Evolutionary conservation across 2,329 filamentous ascomycete species (phyloP), one percentile per base, ranked within the genome.

Genomic region (Fusarium lyarnte): DNA sequence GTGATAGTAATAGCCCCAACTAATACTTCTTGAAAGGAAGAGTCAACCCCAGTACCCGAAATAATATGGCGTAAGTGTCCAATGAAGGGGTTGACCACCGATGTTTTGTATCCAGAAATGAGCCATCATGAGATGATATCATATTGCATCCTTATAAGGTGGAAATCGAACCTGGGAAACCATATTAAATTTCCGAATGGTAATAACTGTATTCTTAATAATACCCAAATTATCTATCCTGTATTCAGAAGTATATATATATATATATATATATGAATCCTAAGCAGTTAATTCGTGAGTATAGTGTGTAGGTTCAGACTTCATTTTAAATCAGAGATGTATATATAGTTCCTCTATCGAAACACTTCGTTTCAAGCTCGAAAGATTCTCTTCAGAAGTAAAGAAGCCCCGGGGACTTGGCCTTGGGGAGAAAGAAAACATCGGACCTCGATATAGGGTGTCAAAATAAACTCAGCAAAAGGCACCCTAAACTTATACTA

Each of bases 331-430:
- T 21, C 33, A 52, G 23, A 52, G 31, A 36, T 8, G 31, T 5
- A 25, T 27, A 27, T 12, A 16, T n/a, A n/a, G 41, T 33, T 38
- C 38, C 33, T 54, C 36, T 33, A 23, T 39, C 33, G 31, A 42
- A 33, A 52, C 23, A 35, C 23, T 53, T 59, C 49, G 60, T 73
- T 70, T 70, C 55, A 43, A 66, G 36, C 31, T 41, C 43, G 25
- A 21, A 52, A 42, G 27, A 49, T 52, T 46, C 8, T 42, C 25
- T 53, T 61, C 41, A 52, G 19, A 61, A 47, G 51, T 45, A 55
- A 45, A 38, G 60, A 49, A 58, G 21, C 42, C 61, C 51, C 55
- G 17, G 14, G 36, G 27, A 25, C 25, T 25, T 25, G 25, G 25
- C 25, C 25, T 25, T 5, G 25, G 25, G 25, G 25, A 25, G 25